Evolutionary conservation across 139 green algal species (phyloP).

Genomic region (Chara braunii): DNA sequence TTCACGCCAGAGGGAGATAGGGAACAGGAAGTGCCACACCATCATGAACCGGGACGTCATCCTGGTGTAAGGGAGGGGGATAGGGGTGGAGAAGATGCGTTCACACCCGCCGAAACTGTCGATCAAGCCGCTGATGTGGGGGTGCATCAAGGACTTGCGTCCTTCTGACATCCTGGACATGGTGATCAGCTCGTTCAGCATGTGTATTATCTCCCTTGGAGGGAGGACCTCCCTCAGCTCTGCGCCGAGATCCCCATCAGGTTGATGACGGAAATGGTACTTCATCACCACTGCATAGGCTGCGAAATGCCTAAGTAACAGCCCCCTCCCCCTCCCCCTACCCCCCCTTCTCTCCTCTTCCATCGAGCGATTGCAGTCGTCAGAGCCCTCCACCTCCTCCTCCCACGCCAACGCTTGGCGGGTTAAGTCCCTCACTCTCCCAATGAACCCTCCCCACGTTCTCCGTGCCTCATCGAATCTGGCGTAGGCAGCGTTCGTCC

Average conservation of each 20-base stretch:
- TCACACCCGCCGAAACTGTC: slow-evolving; percentile 39
- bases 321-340: too few species aligned
- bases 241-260: too few species aligned
- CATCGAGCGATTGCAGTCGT: neutral
- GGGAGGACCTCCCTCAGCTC: too few species aligned
- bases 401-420: slow-evolving; percentile 16
- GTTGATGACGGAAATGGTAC: too few species aligned
- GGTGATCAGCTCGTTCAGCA: too few species aligned
- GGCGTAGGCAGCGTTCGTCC: slow-evolving; percentile 27
- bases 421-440: slow-evolving; percentile 19
- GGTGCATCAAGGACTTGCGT: too few species aligned
- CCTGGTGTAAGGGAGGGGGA: slow-evolving; percentile 48
- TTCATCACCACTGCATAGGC: too few species aligned
- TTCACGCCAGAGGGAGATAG: slow-evolving; percentile 63
- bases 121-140: too few species aligned
- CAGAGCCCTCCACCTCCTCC: too few species aligned
- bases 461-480: slow-evolving; percentile 40
- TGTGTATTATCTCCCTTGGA: too few species aligned
- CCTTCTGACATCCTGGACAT: too few species aligned
- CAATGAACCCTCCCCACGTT: slow-evolving; percentile 30
- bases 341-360: neutral
- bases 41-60: slow-evolving; percentile 47
- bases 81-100: slow-evolving; percentile 48
- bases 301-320: too few species aligned
- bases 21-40: slow-evolving; percentile 64